Evolutionary conservation across 768 basidiomycete genomes (phyloP), one percentile per base, ranked within the genome.

Genomic region (Suillus americanus): DNA sequence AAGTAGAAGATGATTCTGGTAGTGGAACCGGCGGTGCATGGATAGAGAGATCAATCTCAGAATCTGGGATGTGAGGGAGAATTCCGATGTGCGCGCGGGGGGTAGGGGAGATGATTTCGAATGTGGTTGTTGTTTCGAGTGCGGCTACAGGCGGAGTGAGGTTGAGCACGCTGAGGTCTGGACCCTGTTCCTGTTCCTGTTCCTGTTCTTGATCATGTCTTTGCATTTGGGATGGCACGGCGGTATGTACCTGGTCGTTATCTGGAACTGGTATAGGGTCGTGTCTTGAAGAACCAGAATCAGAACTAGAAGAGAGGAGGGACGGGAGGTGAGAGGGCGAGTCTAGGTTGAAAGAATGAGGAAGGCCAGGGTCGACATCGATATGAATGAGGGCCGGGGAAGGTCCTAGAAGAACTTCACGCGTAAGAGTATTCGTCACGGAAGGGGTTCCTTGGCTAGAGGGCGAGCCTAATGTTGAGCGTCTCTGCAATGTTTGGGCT

Each of bases 301-400:
- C 25, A 23, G 40, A 28, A 13, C 5, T 25, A 18, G 41, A 30
- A 30, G 56, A 59, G 5, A 59, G 57, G 18, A 41, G 40, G 28
- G 57, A 20, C 12, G 57, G 9, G 40, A 18, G 40, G 3, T 13
- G 40, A 41, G 57, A 59, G 25, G 28, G 12, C 3, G 40, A 1
- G 10, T 59, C 25, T 59, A 16, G 10, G 38, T 59, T 23, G 38
- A 30, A 30, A 10, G 65, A 51, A 62, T 38, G 14, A 61, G 40
- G 18, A 30, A 20, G 3, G 3, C 10, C 53, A 33, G 53, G 56
- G 25, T 41, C 25, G 10, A 41, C 38, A 37, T 66, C 61, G 45
- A 67, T 66, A 60, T 76, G 69, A 67, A 77, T 71, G 48, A 76
- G 60, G 10, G 71, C 54, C 20, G 75, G 76, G 0, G 75, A 77